Evolutionary conservation across 2,329 filamentous ascomycete genomes (phyloP), one percentile per base, ranked within the genome.

Genomic region (Penicillium hordei): DNA sequence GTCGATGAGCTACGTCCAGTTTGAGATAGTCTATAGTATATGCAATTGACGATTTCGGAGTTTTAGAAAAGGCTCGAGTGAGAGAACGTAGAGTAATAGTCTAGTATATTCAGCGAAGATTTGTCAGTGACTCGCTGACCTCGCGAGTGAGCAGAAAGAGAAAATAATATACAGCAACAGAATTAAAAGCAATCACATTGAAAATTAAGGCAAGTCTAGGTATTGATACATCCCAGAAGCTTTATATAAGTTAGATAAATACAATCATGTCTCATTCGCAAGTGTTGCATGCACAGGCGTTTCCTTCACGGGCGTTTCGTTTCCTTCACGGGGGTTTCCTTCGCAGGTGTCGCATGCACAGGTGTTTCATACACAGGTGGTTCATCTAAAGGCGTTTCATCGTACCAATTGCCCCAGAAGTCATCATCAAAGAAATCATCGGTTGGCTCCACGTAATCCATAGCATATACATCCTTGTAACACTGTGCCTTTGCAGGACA

Each of bases 401-500:
- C 55, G 10, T 48, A 12, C 58, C 55, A 58, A 34, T 48, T 27
- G n/a, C 17, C 46, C 33, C 45, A 50, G 19, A 52, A 21, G 33
- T 53, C 36, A 33, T 55, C 45, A 52, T 31, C 46, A 31, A 48
- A 62, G 7, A 48, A 45, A 34, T 56, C 42, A 15, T 31, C 31
- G 15, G 23, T 4, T 7, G 48, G 33, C 21, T 55, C 54, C 19
- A 58, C 46, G 43, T 59, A 64, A 19, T 65, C 63, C 31, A 65
- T 59, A 9, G 58, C 65, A 60, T 69, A 72, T 13, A 70, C 64
- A 62, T 72, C 61, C 21, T 49, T 51, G 34, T 68, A 70, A 36
- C 70, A 72, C 39, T 68, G 62, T 6, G 44, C 48, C 42, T 67
- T 67, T 27, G 60, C 48, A 8, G 69, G 70, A 54, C 70, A 72